Evolutionary conservation across 805 yeast species (phyloP), one percentile per base, ranked within the genome.

Genomic region (Wickerhamomyces strasburgensis): DNA sequence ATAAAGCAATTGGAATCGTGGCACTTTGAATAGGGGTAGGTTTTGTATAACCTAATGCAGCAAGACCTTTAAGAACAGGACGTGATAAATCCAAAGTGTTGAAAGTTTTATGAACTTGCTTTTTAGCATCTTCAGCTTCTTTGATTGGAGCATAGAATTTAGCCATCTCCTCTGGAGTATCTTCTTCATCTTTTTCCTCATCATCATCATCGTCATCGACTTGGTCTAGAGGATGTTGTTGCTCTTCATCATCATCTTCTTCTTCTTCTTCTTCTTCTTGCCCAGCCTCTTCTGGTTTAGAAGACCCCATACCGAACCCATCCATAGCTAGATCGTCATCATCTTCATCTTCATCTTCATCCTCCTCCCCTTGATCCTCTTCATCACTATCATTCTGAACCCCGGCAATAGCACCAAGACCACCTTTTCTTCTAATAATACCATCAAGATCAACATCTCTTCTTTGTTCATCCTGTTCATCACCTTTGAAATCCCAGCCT

Each of bases 1-100:
- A 59, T 28, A 93, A 68, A 1, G 96, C 96, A 39, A 90, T 79
- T 11, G 99, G 98, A 44, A 93, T 89, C 7, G 95, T 78, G 1
- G 96, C 84, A 43, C 89, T 71, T 67, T 93, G 98, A 65, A 93
- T 86, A 11, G 96, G 95, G 0, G 97, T 84, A 6, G 98, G 98
- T 34, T 73, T 75, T n/a, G 78, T 57, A 58, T 89, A 93, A 6
- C 95, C 95, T 27, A 93, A 67, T 23, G 79, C 79, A 11, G 84
- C 70, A 37, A 93, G 64, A 27, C 95, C 96, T 55, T 84, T 84
- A 43, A 90, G 65, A 10, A 90, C 75, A 1, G 98, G 98, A 52
- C 99, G 78, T 2, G 98, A 88, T 19, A 93, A 70, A 32, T 84
- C 80, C 38, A 93, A 65, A 0, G 84, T 68, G 49, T 84, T 83